Base-by-base conservation (phyloP, 2,329 filamentous ascomycete species). In the Lachnum nothofagi region DNA sequence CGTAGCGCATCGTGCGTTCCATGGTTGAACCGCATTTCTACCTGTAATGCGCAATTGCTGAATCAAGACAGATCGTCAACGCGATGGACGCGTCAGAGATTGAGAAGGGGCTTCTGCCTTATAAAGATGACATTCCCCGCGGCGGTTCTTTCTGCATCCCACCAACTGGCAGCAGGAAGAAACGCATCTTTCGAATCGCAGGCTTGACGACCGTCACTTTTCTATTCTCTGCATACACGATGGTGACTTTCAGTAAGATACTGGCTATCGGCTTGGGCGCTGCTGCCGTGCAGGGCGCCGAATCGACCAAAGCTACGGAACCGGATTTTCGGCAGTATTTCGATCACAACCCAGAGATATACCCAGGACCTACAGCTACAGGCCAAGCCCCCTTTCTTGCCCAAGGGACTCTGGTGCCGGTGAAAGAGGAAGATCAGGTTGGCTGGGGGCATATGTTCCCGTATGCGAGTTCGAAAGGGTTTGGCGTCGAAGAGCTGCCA, bases 401-500 rank as follows among this genome's bases (percentile, higher is more conserved):
- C 1, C 79, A 88, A 68, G 83, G 88, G 69, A 90, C 85, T 1
- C 78, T 80, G 29, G 72, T 85, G 17, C 83, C 85, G 0, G 84
- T 74, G 44, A 83, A 83, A 22, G 72, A 73, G 67, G 74, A 74
- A 41, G 68, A 76, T 23, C 89, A 88, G 66, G 74, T 82, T 53
- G 72, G 83, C 61, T 83, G 87, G 73, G 86, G 83, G 5, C 77
- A 82, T 53, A 66, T 89, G 24, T 81, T 80, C 33, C 84, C 85
- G 3, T 90, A 89, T 65, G 79, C 78, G 0, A 82, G 83, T 47
- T 78, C 83, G 2, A 39, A 45, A 0, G 86, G 86, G 1, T 90
- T 89, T 55, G 86, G 86, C 2, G 83, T 87, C 0, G 71, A 84
- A 14, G 86, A 91, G 66, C 86, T 84, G 58, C 73, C 84, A 3